Evolutionary conservation across 1,284 basidiomycete species (phyloP).

Genomic region (Boletus mariae): DNA sequence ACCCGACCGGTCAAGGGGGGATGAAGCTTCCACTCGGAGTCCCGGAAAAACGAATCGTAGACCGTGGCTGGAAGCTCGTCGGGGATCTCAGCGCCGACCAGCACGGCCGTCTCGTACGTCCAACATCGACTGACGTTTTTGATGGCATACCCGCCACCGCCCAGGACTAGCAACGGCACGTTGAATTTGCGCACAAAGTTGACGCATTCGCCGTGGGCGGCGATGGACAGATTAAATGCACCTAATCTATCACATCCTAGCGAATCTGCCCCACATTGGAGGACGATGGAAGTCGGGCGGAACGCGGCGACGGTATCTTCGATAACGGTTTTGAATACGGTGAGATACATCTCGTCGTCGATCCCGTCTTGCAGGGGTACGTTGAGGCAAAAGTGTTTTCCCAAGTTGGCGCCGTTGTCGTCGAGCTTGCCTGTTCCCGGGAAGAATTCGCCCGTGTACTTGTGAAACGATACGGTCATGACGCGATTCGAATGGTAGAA

Average conservation of each 20-base stretch:
- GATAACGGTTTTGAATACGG: constrained; percentile 94
- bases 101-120: constrained; percentile 96
- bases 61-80: constrained; percentile 86
- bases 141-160: constrained; percentile 95
- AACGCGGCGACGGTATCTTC: constrained; percentile 91
- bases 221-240: constrained; percentile 98
- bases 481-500: constrained; percentile 98
- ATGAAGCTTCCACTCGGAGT: constrained; percentile 88
- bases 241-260: constrained; percentile 93
- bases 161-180: constrained; percentile 86
- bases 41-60: constrained; percentile 92
- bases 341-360: constrained; percentile 95
- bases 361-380: constrained; percentile 96
- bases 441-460: constrained; percentile 98
- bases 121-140: constrained; percentile 98
- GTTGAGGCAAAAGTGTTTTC: constrained; percentile 96
- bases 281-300: constrained; percentile 86
- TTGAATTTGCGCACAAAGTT: constrained; percentile 93
- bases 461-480: constrained; percentile 98
- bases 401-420: constrained; percentile 81
- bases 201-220: constrained; percentile 98
- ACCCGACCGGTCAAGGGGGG: constrained; percentile 88
- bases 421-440: constrained; percentile 92
- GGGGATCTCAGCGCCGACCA: constrained; percentile 82
- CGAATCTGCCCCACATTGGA: constrained; percentile 97